Evolutionary conservation across 2,329 filamentous ascomycete genomes (phyloP).

Genomic region (Paraphaeosphaeria minitans): DNA sequence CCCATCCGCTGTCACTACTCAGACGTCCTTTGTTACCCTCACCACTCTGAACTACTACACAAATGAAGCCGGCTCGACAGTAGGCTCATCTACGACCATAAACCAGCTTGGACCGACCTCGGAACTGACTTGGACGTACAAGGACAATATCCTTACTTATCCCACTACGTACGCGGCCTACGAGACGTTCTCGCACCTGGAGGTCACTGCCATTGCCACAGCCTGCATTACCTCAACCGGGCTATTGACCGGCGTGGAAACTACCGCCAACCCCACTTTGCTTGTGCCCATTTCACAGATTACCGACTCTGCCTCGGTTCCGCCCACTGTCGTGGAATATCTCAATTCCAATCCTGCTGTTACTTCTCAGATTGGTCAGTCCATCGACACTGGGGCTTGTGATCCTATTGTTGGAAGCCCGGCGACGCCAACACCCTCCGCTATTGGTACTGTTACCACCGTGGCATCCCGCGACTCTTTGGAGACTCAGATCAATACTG

Average conservation of each 20-base stretch:
- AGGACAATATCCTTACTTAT: slow-evolving; percentile 34
- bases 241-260: slow-evolving; percentile 28
- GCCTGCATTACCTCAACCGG: slow-evolving; percentile 26
- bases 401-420: slow-evolving; percentile 34
- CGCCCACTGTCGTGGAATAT: slow-evolving; percentile 35
- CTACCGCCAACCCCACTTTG: slow-evolving; percentile 33
- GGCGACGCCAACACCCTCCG: neutral
- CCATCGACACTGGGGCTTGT: slow-evolving; percentile 37
- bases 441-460: slow-evolving; percentile 11
- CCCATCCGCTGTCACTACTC: slow-evolving; percentile 30
- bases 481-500: slow-evolving; percentile 9
- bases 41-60: slow-evolving; percentile 31
- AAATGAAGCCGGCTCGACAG: slow-evolving; percentile 15
- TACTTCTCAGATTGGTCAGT: slow-evolving; percentile 31
- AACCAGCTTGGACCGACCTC: slow-evolving; percentile 17
- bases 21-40: slow-evolving; percentile 13
- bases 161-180: slow-evolving; percentile 42
- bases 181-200: slow-evolving; percentile 34
- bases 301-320: slow-evolving; percentile 28
- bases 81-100: slow-evolving; percentile 23
- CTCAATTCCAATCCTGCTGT: slow-evolving; percentile 39
- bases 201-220: slow-evolving; percentile 26
- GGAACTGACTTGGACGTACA: slow-evolving; percentile 35
- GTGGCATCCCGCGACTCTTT: slow-evolving; percentile 9
- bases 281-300: slow-evolving; percentile 29